These are phyloP conservation scores for Claviceps citrina DNA, from an alignment of 2,329 filamentous ascomycete genomes.

Conservation along the genomic window DNA sequence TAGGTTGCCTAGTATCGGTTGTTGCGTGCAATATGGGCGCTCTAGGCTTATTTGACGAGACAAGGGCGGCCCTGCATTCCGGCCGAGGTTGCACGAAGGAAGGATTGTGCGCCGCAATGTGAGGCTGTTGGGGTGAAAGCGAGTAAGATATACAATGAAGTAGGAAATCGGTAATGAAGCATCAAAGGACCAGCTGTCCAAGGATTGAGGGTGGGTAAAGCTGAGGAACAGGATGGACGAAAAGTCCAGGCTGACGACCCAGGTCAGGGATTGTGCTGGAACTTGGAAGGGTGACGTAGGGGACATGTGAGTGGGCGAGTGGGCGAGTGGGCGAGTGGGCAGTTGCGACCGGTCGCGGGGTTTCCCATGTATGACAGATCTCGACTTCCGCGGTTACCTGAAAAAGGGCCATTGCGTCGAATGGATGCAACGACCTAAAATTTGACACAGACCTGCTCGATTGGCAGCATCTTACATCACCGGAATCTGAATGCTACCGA, in stretches of 20 bases:
- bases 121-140: not conserved
- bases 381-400: too few relatives aligned
- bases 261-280: too few relatives aligned
- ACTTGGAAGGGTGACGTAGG: slow-evolving; percentile 1
- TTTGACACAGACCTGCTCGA: too few relatives aligned
- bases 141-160: not conserved
- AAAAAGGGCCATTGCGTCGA: too few relatives aligned
- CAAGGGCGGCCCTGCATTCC: not conserved
- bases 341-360: not conserved
- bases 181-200: not conserved
- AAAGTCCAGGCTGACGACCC: not conserved
- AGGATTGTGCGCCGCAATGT: not conserved
- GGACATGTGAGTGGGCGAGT: not conserved
- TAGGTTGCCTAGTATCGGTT: not conserved
- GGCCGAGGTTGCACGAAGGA: not conserved
- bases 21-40: not conserved
- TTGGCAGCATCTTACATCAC: too few relatives aligned
- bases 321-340: not conserved
- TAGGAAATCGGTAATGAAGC: slow-evolving; percentile 1
- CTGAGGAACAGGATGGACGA: not conserved
- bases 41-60: not conserved
- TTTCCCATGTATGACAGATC: too few relatives aligned
- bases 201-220: not conserved
- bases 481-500: too few relatives aligned
- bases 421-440: too few relatives aligned